Evolutionary conservation across 2,329 filamentous ascomycete species (phyloP).

Genomic region (Fusarium austroafricanum): DNA sequence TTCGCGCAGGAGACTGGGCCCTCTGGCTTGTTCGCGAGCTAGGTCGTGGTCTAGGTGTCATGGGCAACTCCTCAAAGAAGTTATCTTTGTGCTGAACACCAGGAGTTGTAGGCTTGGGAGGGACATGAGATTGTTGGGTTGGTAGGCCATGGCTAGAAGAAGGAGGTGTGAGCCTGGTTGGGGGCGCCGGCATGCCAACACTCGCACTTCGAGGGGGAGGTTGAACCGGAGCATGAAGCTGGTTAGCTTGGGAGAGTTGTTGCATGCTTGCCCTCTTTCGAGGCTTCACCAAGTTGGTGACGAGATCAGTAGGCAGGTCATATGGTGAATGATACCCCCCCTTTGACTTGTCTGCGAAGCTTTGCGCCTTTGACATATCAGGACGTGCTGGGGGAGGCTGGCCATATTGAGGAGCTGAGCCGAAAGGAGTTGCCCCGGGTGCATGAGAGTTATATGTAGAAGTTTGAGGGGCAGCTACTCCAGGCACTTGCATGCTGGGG

Average conservation of each 20-base stretch:
- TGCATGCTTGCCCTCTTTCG: conserved; percentile 72
- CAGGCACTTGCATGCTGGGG: conserved; percentile 26
- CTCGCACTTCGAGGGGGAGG: conserved; percentile 71
- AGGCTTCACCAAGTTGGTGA: conserved; percentile 66
- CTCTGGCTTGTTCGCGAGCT: conserved; percentile 65
- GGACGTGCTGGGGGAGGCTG: conserved; percentile 53
- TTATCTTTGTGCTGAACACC: conserved; percentile 59
- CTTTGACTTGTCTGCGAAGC: conserved; percentile 91
- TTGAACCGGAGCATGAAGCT: conserved; percentile 54
- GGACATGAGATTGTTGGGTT: conserved; percentile 49
- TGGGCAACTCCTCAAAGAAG: conserved; percentile 84
- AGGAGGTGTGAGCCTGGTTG: conserved; percentile 47
- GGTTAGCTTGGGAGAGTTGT: conserved; percentile 59
- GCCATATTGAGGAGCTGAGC: conserved; percentile 52
- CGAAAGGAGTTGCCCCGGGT: conserved; percentile 39
- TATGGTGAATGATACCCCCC: conserved; percentile 95
- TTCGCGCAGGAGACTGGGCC: conserved; percentile 57
- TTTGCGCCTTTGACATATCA: conserved; percentile 73
- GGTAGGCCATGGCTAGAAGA: conserved; percentile 51
- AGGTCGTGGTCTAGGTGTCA: conserved; percentile 70
- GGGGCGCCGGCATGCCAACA: conserved; percentile 55
- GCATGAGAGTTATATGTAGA: conserved; percentile 43
- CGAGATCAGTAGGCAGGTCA: conserved; percentile 89
- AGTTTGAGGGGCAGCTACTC: conserved; percentile 19
- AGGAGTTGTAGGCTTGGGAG: conserved; percentile 51